Percentiles rank a stretch among this genome's conserved stretches.
These are phyloP conservation scores for Pisolithus microcarpus DNA, from an alignment of 768 basidiomycete species.

Conservation along the genomic window DNA sequence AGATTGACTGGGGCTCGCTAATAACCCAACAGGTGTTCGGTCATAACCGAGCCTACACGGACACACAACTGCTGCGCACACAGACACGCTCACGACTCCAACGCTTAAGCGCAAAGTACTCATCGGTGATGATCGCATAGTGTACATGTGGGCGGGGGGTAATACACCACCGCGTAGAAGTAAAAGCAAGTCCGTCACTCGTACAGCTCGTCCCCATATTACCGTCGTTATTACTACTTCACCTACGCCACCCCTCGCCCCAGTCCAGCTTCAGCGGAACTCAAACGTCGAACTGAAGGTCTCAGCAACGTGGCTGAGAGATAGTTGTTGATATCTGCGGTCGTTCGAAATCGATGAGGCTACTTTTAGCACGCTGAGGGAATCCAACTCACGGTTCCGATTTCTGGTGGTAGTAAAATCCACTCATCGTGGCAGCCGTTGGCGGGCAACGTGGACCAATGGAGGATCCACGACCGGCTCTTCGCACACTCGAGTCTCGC, in stretches of 20 bases:
- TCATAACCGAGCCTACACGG: too few species aligned
- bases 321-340: constrained; percentile 80
- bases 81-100: too few species aligned
- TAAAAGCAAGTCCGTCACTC: too few species aligned
- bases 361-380: not conserved
- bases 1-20: constrained; percentile 8
- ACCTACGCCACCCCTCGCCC: not conserved
- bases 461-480: constrained; percentile 40
- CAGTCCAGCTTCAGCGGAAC: constrained; percentile 52
- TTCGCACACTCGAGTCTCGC: constrained; percentile 42
- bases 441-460: constrained; percentile 40
- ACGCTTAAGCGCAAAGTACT: too few species aligned
- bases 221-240: not conserved
- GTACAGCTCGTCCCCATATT: not conserved
- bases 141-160: too few species aligned
- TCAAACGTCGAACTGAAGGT: constrained; percentile 73
- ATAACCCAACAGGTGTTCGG: constrained; percentile 16
- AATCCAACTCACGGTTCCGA: constrained; percentile 74
- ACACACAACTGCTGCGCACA: too few species aligned
- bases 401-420: constrained; percentile 91
- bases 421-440: constrained; percentile 69
- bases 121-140: too few species aligned
- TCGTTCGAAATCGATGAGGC: constrained; percentile 5
- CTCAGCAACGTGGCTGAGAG: constrained; percentile 72
- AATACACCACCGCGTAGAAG: too few species aligned